Conservation (phyloP, 108 stramenopile species). For the Ochromonas danica region DNA sequence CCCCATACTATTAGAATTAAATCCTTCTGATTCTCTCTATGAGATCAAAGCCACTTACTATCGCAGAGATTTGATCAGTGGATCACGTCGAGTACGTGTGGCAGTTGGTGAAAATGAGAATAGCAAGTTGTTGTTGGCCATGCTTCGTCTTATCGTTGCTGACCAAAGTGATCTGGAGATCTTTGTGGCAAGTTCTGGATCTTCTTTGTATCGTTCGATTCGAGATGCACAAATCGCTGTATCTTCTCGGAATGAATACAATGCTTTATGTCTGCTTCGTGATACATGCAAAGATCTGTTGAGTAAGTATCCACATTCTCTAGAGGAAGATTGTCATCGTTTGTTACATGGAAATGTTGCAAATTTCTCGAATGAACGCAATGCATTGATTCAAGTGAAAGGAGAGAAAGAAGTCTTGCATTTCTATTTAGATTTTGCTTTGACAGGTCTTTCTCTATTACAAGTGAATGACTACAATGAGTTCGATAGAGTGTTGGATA, state of each 20-base stretch:
- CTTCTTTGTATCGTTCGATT: conserved; percentile 11
- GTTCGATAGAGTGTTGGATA: conserved; percentile 7
- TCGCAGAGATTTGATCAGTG: conserved; percentile 65
- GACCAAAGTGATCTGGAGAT: conserved; percentile 23
- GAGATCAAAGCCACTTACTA: conserved; percentile 77
- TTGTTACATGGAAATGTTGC: conserved; percentile 34
- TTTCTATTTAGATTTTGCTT: conserved; percentile 28
- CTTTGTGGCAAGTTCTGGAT: not conserved
- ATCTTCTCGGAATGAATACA: conserved; percentile 45
- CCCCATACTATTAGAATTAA: conserved; percentile 67
- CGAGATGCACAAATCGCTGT: conserved; percentile 8
- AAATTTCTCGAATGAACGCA: conserved; percentile 47
- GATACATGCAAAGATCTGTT: conserved; percentile 32
- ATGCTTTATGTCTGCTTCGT: conserved; percentile 38
- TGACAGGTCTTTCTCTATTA: not conserved
- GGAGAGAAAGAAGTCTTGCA: conserved; percentile 52
- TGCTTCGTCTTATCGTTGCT: conserved; percentile 50
- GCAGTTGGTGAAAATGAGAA: conserved; percentile 94
- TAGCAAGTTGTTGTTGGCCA: conserved; percentile 72
- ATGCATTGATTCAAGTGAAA: conserved; percentile 51
- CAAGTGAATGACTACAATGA: not conserved
- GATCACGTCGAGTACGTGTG: conserved; percentile 68
- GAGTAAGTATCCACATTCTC: conserved; percentile 44
- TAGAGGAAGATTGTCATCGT: conserved; percentile 41
- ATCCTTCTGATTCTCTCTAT: conserved; percentile 62